Conservation (phyloP, 371 early-diverging fungal species). For the Rhizopus arrhizus region DNA sequence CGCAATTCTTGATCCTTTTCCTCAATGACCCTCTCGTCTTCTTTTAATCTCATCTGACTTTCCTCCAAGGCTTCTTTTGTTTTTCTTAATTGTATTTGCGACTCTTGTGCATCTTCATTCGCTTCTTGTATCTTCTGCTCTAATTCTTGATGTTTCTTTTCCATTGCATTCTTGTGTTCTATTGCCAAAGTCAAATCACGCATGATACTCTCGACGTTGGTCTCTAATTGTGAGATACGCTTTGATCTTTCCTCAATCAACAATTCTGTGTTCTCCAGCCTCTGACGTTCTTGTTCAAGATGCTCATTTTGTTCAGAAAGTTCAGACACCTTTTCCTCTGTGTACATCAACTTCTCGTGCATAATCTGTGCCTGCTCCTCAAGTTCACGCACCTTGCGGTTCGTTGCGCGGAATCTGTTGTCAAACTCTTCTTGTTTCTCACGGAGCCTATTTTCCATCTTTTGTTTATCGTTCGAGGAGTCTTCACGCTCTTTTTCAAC, state of each 20-base stretch:
- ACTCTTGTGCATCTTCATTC: background rate
- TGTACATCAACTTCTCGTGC: constrained; percentile 7
- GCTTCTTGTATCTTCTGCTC: background rate
- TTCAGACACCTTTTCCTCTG: constrained; percentile 4
- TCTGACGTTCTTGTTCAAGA: background rate
- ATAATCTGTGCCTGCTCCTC: background rate
- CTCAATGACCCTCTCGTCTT: background rate
- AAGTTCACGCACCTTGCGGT: background rate
- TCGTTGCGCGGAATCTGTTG: background rate
- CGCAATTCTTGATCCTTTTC: background rate
- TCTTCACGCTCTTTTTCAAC: constrained; percentile 13
- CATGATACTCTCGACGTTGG: constrained; percentile 4
- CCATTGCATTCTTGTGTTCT: constrained; percentile 3
- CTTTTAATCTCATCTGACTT: background rate
- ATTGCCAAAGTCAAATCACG: constrained; percentile 5
- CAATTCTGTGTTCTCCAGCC: background rate
- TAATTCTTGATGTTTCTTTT: background rate
- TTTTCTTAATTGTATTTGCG: background rate
- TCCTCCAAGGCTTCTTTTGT: background rate
- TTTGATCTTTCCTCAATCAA: constrained; percentile 10
- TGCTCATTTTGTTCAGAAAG: background rate
- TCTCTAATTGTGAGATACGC: constrained; percentile 14
- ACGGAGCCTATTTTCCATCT: constrained; percentile 10
- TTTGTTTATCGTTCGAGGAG: background rate
- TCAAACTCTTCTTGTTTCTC: constrained; percentile 4